A percentile compares a stretch with the other conserved stretches of the same genome.
These are phyloP conservation scores for Rhizopus delemar DNA, from an alignment of 371 early-diverging fungal genomes.

Conservation along the genomic window DNA sequence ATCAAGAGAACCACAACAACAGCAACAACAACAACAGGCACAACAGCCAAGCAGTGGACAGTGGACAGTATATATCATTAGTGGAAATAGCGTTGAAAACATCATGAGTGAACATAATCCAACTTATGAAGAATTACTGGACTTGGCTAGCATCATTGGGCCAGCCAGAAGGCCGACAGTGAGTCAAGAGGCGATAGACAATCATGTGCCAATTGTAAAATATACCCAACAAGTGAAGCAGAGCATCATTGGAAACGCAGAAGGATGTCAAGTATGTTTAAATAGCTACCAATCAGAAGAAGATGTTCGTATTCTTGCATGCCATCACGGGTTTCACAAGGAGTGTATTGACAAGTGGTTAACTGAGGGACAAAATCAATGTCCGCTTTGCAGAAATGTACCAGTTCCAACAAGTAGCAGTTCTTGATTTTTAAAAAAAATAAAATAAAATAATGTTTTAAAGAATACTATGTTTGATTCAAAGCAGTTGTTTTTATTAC, in stretches of 20 bases:
- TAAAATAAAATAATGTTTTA: background rate
- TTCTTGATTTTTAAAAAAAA: background rate
- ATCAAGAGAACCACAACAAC: background rate
- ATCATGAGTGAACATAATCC: conserved; percentile 20
- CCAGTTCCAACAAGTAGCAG: conserved; percentile 14
- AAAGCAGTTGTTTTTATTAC: no score
- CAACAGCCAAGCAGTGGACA: conserved; percentile 8
- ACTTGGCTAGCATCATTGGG: conserved; percentile 51
- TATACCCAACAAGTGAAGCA: conserved; percentile 27
- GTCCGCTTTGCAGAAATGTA: conserved; percentile 30
- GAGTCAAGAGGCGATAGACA: conserved; percentile 42
- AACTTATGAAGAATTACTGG: conserved; percentile 52
- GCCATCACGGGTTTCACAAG: conserved; percentile 78
- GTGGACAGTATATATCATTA: conserved; percentile 34
- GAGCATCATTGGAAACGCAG: conserved; percentile 26
- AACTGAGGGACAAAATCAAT: conserved; percentile 29
- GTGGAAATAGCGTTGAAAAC: conserved; percentile 24
- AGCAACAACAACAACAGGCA: background rate
- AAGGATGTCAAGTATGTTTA: conserved; percentile 60
- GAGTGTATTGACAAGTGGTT: conserved; percentile 83
- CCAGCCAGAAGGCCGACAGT: conserved; percentile 53
- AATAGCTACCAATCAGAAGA: conserved; percentile 61
- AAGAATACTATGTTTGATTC: background rate
- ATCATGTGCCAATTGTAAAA: conserved; percentile 32
- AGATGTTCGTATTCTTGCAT: conserved; percentile 59